Percentiles rank a stretch among this genome's conserved stretches.
Evolutionary conservation across 2,329 filamentous ascomycete species (phyloP).

Genomic region (Colletotrichum scovillei): DNA sequence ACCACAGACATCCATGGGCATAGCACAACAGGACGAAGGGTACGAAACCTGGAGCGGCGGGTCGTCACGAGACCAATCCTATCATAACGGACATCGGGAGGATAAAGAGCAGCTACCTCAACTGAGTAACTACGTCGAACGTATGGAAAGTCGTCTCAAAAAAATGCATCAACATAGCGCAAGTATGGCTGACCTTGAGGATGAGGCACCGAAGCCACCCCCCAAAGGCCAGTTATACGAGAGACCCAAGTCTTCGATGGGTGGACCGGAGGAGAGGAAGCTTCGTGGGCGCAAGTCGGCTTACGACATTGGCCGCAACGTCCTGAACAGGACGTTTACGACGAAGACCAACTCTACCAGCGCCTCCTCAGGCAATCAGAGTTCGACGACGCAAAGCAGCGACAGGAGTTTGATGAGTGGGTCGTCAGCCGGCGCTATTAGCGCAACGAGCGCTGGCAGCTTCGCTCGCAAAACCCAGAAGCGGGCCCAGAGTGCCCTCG

Average conservation of each 20-base stretch:
- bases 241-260: slow-evolving; percentile 70
- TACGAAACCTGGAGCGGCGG: slow-evolving; percentile 69
- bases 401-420: slow-evolving; percentile 94
- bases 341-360: slow-evolving; percentile 88
- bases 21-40: slow-evolving; percentile 70
- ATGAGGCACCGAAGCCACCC: slow-evolving; percentile 71
- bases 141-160: slow-evolving; percentile 87
- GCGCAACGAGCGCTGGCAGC: slow-evolving; percentile 94
- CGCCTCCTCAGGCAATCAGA: slow-evolving; percentile 78
- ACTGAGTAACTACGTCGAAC: slow-evolving; percentile 86
- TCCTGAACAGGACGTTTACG: slow-evolving; percentile 83
- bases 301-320: slow-evolving; percentile 78
- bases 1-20: slow-evolving; percentile 81
- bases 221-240: slow-evolving; percentile 64
- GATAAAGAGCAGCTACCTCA: slow-evolving; percentile 73
- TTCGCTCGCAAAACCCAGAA: slow-evolving; percentile 80
- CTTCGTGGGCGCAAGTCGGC: slow-evolving; percentile 78
- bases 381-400: slow-evolving; percentile 81
- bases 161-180: slow-evolving; percentile 74
- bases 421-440: slow-evolving; percentile 88
- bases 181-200: slow-evolving; percentile 56
- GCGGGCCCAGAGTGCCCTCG: slow-evolving; percentile 74
- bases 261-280: slow-evolving; percentile 55
- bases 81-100: slow-evolving; percentile 51
- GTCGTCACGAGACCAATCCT: slow-evolving; percentile 61